Evolutionary conservation across 441 rosid genomes (phyloP), one percentile per base, ranked within the genome.

Genomic region (Erodium moschatum): DNA sequence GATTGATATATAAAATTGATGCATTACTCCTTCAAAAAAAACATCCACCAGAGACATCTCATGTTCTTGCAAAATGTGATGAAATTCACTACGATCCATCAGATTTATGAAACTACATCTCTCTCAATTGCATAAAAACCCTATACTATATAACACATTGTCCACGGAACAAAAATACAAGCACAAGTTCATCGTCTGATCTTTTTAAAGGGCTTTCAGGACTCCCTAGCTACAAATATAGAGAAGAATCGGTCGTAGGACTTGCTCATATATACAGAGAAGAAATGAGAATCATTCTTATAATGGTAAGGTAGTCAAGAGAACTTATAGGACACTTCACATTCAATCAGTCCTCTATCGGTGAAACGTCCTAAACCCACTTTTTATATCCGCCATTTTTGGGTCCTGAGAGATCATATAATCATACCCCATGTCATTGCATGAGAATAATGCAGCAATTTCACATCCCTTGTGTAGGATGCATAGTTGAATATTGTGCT

Each of bases 401-500:
- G 40, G 40, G 8, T 67, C 62, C 27, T 82, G 83, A 7, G 33
- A 60, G 64, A 60, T 60, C 9, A 50, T 13, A 50, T 18, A 11
- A 60, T 60, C 31, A 21, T 11, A 60, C 33, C 6, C 1, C 18
- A 12, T 50, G 56, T 50, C 56, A 35, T 35, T 35, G 40, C 40
- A 35, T 35, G 72, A 61, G 67, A 71, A 68, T 64, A 58, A 68
- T 46, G 67, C 48, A 74, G 71, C 71, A 79, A 66, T 67, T 67
- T 64, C 31, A 29, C 70, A 29, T 69, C 79, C 75, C 35, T 62
- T 67, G 71, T 77, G 79, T 81, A 1, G 48, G 48, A 52, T 75
- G 76, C 54, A 73, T 71, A 70, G 80, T 77, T 81, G 40, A 64
- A 79, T 79, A 77, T 33, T 42, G 48, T 11, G 2, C 63, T 35